Conservation (phyloP, 2,329 filamentous ascomycete genomes). For the Purpureocillium takamizusanense region DNA sequence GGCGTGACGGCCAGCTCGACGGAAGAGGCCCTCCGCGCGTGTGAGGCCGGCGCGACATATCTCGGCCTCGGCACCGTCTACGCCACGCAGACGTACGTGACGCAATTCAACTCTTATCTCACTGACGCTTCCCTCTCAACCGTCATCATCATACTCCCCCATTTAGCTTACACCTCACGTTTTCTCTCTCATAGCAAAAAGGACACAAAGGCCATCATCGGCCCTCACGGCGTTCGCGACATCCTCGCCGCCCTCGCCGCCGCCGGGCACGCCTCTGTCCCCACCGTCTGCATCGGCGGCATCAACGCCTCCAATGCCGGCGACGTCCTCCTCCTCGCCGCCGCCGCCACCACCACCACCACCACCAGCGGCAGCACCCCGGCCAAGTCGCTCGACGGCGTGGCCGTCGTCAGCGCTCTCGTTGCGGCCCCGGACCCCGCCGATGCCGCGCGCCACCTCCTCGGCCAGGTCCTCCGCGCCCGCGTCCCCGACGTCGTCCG, state of each 20-base stretch:
- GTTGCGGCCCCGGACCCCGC: constrained; percentile 63
- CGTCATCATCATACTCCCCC: no score
- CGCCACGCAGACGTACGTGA: constrained; percentile 64
- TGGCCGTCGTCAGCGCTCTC: constrained; percentile 86
- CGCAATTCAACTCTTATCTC: constrained; percentile 1
- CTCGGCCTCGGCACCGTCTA: constrained; percentile 86
- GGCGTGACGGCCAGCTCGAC: constrained; percentile 75
- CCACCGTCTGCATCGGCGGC: constrained; percentile 80
- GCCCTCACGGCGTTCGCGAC: constrained; percentile 45
- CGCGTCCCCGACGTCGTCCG: constrained; percentile 41
- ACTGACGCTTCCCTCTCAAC: no score
- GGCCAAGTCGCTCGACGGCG: constrained; percentile 60
- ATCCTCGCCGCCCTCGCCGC: constrained; percentile 47
- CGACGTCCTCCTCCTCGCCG: constrained; percentile 61
- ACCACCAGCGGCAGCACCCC: no score
- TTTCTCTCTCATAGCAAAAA: constrained; percentile 56
- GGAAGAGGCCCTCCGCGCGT: constrained; percentile 64
- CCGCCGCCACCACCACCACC: constrained; percentile 15
- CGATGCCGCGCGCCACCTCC: constrained; percentile 50
- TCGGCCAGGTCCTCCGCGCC: constrained; percentile 37
- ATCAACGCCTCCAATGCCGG: constrained; percentile 71
- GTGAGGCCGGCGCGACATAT: constrained; percentile 74
- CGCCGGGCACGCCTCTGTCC: constrained; percentile 34
- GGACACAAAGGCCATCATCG: constrained; percentile 63
- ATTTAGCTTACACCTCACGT: no score